phyloP scores from a whole-genome alignment of 2,329 filamentous ascomycete genomes.

The Colletotrichum sublineola region DNA sequence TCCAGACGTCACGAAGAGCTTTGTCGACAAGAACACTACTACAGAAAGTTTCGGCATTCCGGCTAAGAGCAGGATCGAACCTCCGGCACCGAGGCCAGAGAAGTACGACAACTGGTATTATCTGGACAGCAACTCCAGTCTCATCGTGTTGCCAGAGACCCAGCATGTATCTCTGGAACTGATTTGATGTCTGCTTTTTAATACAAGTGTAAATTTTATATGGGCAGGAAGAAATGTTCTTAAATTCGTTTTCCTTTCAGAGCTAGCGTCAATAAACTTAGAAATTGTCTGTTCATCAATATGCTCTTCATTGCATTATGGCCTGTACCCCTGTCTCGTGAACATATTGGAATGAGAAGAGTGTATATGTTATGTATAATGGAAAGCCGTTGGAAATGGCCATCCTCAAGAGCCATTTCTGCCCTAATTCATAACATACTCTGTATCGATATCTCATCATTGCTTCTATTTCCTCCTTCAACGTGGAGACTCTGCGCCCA shows the following conservation, averaged over 20 bases:
- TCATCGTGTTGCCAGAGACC: slow-evolving; percentile 44
- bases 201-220: too few relatives aligned
- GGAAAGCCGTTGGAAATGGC: too few relatives aligned
- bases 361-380: neutral
- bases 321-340: neutral
- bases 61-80: slow-evolving; percentile 47
- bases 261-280: too few relatives aligned
- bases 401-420: neutral
- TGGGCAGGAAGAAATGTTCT: neutral
- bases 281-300: too few relatives aligned
- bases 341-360: neutral
- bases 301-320: neutral
- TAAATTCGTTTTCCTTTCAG: neutral
- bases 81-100: slow-evolving; percentile 49
- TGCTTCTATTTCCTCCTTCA: too few relatives aligned
- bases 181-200: neutral
- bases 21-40: slow-evolving; percentile 49
- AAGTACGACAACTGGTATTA: slow-evolving; percentile 56
- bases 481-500: neutral
- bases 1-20: slow-evolving; percentile 50
- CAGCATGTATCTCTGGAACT: slow-evolving; percentile 17
- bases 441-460: neutral
- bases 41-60: slow-evolving; percentile 51
- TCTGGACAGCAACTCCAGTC: slow-evolving; percentile 50
- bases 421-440: neutral